A percentile compares a stretch with the other conserved stretches of the same genome.
These are phyloP conservation scores for Acacia concinna DNA, from an alignment of 331 rosid genomes.

Conservation along the genomic window DNA sequence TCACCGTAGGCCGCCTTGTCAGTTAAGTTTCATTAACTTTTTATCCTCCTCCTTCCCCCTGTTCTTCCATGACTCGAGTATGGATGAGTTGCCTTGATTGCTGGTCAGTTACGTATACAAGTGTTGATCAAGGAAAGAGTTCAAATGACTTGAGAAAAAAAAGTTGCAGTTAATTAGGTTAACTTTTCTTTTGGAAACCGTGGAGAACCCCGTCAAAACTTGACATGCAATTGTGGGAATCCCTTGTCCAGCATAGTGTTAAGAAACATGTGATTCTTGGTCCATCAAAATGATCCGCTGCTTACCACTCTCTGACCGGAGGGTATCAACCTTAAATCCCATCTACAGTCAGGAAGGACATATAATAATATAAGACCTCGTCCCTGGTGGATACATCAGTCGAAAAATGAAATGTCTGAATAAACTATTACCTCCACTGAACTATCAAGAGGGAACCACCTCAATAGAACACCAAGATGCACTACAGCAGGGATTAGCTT, in stretches of 20 bases:
- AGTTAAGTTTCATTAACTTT: constrained; percentile 36
- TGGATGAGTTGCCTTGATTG: constrained; percentile 34
- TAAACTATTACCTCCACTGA: constrained; percentile 62
- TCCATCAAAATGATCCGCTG: constrained; percentile 83
- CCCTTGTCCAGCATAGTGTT: constrained; percentile 31
- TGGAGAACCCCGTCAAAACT: constrained; percentile 25
- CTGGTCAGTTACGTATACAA: constrained; percentile 43
- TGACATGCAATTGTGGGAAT: constrained; percentile 32
- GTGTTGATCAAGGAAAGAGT: constrained; percentile 30
- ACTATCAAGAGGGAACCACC: constrained; percentile 87
- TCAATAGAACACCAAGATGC: constrained; percentile 88
- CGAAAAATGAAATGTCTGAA: not conserved
- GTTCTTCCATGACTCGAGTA: constrained; percentile 45
- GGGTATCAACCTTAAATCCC: constrained; percentile 74
- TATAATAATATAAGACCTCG: not conserved
- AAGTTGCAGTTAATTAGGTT: constrained; percentile 41
- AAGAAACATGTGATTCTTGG: constrained; percentile 80
- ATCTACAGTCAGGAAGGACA: constrained; percentile 49
- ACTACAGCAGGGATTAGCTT: constrained; percentile 94
- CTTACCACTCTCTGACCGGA: constrained; percentile 82
- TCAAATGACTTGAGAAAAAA: constrained; percentile 31
- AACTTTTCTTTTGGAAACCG: constrained; percentile 29
- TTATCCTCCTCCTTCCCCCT: constrained; percentile 45
- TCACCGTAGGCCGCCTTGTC: constrained; percentile 39
- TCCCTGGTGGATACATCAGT: not conserved